A percentile compares a stretch with the other conserved stretches of the same genome.
phyloP scores from a whole-genome alignment of 2,329 filamentous ascomycete species.

The Colletotrichum sp. region DNA sequence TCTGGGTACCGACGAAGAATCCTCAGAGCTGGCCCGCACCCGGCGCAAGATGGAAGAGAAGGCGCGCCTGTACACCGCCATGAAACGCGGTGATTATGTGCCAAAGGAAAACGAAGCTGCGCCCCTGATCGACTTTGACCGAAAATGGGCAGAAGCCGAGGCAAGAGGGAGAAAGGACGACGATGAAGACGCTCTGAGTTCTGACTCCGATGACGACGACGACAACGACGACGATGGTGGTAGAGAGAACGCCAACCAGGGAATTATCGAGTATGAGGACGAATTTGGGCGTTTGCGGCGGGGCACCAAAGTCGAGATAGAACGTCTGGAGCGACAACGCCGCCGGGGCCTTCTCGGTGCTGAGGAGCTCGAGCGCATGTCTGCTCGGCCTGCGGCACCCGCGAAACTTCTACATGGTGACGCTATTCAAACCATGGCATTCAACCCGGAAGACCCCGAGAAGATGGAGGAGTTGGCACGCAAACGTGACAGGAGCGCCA shows the following conservation, averaged over 20 bases:
- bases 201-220: conserved; percentile 40
- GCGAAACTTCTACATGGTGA: conserved; percentile 82
- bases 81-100: conserved; percentile 90
- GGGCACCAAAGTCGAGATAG: conserved; percentile 73
- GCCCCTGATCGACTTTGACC: conserved; percentile 88
- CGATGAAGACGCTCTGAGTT: conserved; percentile 63
- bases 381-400: conserved; percentile 71
- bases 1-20: conserved; percentile 64
- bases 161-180: conserved; percentile 40
- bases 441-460: conserved; percentile 73
- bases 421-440: conserved; percentile 82
- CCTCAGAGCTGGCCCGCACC: conserved; percentile 71
- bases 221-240: conserved; percentile 42
- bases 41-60: conserved; percentile 90
- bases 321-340: conserved; percentile 63
- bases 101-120: conserved; percentile 67
- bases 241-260: conserved; percentile 43
- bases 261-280: conserved; percentile 86
- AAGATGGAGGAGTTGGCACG: conserved; percentile 81
- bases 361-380: conserved; percentile 71
- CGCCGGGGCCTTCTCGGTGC: conserved; percentile 57
- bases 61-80: conserved; percentile 82
- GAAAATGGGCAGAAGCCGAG: conserved; percentile 85
- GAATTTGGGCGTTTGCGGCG: conserved; percentile 87
- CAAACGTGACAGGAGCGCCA: conserved; percentile 79